phyloP scores from a whole-genome alignment of 1,139 yeast genomes.

The Candida sanyaensis region DNA sequence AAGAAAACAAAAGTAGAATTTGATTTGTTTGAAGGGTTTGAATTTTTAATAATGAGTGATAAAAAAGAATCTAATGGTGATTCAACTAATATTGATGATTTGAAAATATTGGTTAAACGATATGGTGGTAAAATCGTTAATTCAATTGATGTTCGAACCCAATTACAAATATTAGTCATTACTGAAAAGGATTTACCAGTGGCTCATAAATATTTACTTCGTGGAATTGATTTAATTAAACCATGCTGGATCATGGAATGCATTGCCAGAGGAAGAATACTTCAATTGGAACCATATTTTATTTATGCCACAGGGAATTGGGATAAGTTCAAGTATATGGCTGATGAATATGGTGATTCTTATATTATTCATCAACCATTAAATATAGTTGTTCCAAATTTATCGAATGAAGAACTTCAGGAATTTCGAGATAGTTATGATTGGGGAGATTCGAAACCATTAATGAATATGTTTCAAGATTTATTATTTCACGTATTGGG shows the following conservation, averaged over 20 bases:
- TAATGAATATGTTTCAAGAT: constrained; percentile 22
- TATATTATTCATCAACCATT: constrained; percentile 27
- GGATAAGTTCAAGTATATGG: constrained; percentile 18
- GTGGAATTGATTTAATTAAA: constrained; percentile 59
- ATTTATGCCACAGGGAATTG: constrained; percentile 32
- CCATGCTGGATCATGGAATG: constrained; percentile 80
- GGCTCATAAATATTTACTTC: constrained; percentile 40
- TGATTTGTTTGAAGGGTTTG: constrained; percentile 24
- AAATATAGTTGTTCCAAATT: constrained; percentile 7
- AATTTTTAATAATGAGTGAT: constrained; percentile 46
- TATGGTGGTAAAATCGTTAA: constrained; percentile 52
- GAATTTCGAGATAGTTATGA: constrained; percentile 11
- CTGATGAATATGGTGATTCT: constrained; percentile 61
- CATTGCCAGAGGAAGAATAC: constrained; percentile 37
- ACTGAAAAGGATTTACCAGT: constrained; percentile 53
- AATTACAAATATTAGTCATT: constrained; percentile 32
- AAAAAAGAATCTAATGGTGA: constrained; percentile 27
- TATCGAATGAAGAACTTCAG: constrained; percentile 5
- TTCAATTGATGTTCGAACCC: constrained; percentile 13
- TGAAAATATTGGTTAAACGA: constrained; percentile 39
- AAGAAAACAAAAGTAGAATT: constrained; percentile 17
- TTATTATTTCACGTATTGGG: constrained; percentile 26
- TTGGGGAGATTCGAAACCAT: constrained; percentile 18
- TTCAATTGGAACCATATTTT: constrained; percentile 64
- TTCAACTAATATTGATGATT: constrained; percentile 31